Evolutionary conservation across 805 yeast species (phyloP).

Genomic region (Hanseniaspora thailandica): DNA sequence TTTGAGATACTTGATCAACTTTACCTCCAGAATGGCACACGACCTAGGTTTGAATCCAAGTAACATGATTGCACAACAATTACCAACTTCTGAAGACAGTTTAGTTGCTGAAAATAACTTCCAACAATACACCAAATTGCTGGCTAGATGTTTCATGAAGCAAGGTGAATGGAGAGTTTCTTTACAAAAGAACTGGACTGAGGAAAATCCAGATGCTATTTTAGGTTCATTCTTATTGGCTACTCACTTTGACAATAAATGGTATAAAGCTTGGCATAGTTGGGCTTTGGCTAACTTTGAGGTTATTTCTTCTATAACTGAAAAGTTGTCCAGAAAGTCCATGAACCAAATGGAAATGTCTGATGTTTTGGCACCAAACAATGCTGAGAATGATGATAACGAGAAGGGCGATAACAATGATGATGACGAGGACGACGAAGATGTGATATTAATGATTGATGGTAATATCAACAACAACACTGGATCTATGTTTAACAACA

Average conservation of each 20-base stretch:
- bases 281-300: constrained; percentile 99
- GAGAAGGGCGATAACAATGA: constrained; percentile 24
- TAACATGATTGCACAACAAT: constrained; percentile 74
- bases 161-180: constrained; percentile 98
- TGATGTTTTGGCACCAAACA: constrained; percentile 14
- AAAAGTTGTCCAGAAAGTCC: constrained; percentile 18
- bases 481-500: constrained; percentile 14
- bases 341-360: constrained; percentile 3
- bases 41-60: constrained; percentile 80
- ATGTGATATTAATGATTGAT: constrained; percentile 7
- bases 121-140: constrained; percentile 66
- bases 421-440: constrained; percentile 24
- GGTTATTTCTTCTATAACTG: constrained; percentile 57
- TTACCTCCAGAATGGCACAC: constrained; percentile 79
- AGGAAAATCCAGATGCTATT: constrained; percentile 67
- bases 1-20: constrained; percentile 69
- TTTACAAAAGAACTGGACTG: constrained; percentile 66
- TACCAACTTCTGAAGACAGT: constrained; percentile 46
- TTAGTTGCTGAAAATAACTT: constrained; percentile 45
- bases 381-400: constrained; percentile 14
- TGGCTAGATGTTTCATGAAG: constrained; percentile 89
- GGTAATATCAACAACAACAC: constrained; percentile 15
- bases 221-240: constrained; percentile 86
- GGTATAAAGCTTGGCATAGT: constrained; percentile 99
- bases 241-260: constrained; percentile 79